Percentiles rank a stretch among this genome's conserved stretches.
These are phyloP conservation scores for Apiospora malaysiana DNA, from an alignment of 2,329 filamentous ascomycete species.

Conservation along the genomic window DNA sequence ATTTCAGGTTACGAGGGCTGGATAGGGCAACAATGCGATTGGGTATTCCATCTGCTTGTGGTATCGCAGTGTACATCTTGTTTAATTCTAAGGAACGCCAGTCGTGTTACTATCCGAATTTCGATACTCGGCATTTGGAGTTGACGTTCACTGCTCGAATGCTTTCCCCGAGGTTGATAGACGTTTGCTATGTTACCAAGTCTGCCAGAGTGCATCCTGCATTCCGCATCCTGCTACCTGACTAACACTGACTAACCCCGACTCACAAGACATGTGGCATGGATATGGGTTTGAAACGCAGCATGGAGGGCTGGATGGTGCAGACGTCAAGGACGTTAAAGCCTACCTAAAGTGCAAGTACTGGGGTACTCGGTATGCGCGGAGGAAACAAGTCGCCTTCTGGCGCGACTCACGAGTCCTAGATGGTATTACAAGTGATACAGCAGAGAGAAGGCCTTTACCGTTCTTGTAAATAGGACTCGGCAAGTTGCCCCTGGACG, in stretches of 20 bases:
- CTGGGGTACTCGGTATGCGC: not conserved
- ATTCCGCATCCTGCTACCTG: too few relatives aligned
- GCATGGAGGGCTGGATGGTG: not conserved
- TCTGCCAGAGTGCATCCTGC: not conserved
- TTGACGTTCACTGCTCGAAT: not conserved
- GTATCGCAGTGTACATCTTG: too few relatives aligned
- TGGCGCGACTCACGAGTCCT: not conserved
- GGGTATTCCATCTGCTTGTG: too few relatives aligned
- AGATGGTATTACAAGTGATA: slow-evolving; percentile 1
- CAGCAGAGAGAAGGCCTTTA: not conserved
- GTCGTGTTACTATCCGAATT: not conserved
- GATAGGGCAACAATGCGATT: too few relatives aligned
- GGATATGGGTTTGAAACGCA: slow-evolving; percentile 17
- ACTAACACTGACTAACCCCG: not conserved
- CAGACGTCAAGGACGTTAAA: slow-evolving; percentile 10
- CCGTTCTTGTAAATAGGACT: not conserved
- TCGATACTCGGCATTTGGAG: not conserved
- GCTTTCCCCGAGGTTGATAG: not conserved
- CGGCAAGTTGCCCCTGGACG: not conserved
- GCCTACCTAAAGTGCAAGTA: not conserved
- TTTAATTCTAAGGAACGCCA: too few relatives aligned
- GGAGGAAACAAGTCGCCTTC: not conserved
- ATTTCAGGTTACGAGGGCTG: too few relatives aligned
- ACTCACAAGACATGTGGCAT: slow-evolving; percentile 8
- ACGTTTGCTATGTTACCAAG: not conserved